Evolutionary conservation across 495 filamentous ascomycete genomes (phyloP), one percentile per base, ranked within the genome.

Genomic region (Cercophora scortea): DNA sequence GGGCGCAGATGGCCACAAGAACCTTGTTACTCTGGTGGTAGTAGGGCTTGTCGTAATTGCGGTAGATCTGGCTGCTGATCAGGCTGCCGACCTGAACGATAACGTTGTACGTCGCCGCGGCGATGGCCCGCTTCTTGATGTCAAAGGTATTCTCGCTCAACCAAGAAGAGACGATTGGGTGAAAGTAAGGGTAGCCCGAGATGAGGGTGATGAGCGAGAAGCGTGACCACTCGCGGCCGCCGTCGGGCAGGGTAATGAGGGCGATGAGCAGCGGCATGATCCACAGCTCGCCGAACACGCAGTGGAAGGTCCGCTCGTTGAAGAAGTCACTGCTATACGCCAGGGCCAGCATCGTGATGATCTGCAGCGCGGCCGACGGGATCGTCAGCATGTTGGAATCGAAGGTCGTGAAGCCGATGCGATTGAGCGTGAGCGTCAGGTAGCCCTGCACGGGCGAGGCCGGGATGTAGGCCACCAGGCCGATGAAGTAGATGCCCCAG

Each of bases 51-150:
- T 85, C 82, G 10, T 75, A 59, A 3, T 69, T 63, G 11, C 80
- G 79, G 56, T 84, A 85, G 34, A 84, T 79, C 56, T 86, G 83
- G 19, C 74, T 77, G 6, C 67, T 59, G 51, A 86, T 75, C 39
- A 87, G 82, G 16, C 70, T 80, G 33, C 76, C 76, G 0, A 74
- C 70, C 58, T 88, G 84, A 1, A 84, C 80, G 44, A 72, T 74
- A 78, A 88, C 86, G 61, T 87, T 87, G 61, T 81, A 84, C 47
- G 77, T 59, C 3, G 79, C 78, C 4, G 75, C 76, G 0, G 77
- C 75, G n/a, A 82, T 70, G 0, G 80, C 76, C 4, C 80, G 65
- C 11, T 77, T 71, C 15, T 78, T 71, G 32, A 82, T 79, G 12
- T 74, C 70, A 19, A 79, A 79, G 0, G 76, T 72, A 52, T 81